phyloP scores from a whole-genome alignment of 306 rosid species.

The Gynostemma pentaphyllum region DNA sequence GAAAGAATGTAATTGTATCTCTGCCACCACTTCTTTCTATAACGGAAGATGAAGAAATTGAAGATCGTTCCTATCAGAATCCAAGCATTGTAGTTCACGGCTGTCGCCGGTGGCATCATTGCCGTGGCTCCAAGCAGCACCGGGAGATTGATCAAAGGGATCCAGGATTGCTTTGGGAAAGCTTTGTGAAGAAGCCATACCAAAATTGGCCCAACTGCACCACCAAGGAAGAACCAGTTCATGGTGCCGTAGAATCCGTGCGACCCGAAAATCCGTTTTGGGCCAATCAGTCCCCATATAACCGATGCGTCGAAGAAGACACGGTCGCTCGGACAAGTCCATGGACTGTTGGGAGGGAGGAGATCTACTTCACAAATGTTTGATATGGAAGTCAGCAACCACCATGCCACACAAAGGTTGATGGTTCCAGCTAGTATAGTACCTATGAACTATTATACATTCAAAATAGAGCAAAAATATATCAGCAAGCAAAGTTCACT shows the following conservation, averaged over 20 bases:
- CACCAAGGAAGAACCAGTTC: conserved; percentile 29
- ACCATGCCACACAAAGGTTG: conserved; percentile 26
- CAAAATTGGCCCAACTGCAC: conserved; percentile 17
- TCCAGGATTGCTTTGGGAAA: conserved; percentile 17
- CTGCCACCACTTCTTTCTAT: conserved; percentile 11
- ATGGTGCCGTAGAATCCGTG: conserved; percentile 18
- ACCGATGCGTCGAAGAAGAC: conserved; percentile 29
- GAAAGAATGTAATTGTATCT: conserved; percentile 11
- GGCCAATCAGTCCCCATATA: conserved; percentile 29
- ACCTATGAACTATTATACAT: conserved; percentile 16
- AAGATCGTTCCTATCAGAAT: conserved; percentile 8
- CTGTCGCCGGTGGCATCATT: background rate
- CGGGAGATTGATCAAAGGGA: conserved; percentile 12
- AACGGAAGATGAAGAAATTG: conserved; percentile 2
- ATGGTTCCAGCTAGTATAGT: conserved; percentile 24
- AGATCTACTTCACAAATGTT: conserved; percentile 14
- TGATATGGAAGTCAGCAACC: conserved; percentile 14
- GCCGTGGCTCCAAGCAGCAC: conserved; percentile 9
- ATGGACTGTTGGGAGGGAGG: conserved; percentile 23
- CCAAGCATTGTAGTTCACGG: conserved; percentile 11
- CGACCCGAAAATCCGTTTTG: conserved; percentile 20
- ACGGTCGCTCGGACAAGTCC: conserved; percentile 23
- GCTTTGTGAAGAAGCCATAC: conserved; percentile 14
- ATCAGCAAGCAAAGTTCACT: background rate
- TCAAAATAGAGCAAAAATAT: background rate